Percentiles rank a stretch among this genome's conserved stretches.
These are phyloP conservation scores for Arthrobotrys pseudoclavata DNA, from an alignment of 2,329 filamentous ascomycete species.

Conservation along the genomic window DNA sequence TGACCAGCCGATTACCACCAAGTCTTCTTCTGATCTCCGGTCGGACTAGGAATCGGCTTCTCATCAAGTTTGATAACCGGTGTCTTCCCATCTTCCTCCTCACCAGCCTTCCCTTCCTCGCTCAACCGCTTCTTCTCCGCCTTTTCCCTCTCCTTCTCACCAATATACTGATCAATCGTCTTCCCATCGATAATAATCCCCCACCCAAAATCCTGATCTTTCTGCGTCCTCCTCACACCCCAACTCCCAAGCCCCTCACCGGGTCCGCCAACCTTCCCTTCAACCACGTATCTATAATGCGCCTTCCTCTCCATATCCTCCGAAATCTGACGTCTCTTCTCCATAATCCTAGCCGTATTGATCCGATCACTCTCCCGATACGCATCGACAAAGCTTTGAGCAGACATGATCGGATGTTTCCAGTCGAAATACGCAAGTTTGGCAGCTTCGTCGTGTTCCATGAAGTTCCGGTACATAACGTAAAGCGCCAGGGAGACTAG, in stretches of 20 bases:
- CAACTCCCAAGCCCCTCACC: constrained; percentile 52
- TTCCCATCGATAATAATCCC: constrained; percentile 59
- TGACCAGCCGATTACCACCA: constrained; percentile 57
- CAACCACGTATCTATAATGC: constrained; percentile 53
- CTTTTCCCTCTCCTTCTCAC: constrained; percentile 48
- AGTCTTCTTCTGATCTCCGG: constrained; percentile 52
- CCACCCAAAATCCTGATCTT: constrained; percentile 55
- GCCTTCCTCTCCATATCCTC: constrained; percentile 59
- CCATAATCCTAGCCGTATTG: constrained; percentile 54
- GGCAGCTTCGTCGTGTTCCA: constrained; percentile 50
- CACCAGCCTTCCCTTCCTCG: constrained; percentile 17
- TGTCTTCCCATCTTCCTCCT: constrained; percentile 22
- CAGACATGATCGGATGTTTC: constrained; percentile 48
- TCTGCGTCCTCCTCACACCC: constrained; percentile 52
- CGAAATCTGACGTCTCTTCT: constrained; percentile 54
- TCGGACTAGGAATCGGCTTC: constrained; percentile 23
- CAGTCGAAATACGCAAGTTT: constrained; percentile 54
- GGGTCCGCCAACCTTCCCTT: constrained; percentile 40
- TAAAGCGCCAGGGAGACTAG: constrained; percentile 45
- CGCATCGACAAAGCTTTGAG: constrained; percentile 44
- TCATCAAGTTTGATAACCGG: constrained; percentile 55
- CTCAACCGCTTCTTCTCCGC: constrained; percentile 36
- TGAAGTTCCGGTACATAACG: constrained; percentile 59
- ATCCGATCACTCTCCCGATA: constrained; percentile 56
- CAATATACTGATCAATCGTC: constrained; percentile 53